Base-by-base conservation (phyloP, 2,329 filamentous ascomycete species). In the Colletotrichum agaves region DNA sequence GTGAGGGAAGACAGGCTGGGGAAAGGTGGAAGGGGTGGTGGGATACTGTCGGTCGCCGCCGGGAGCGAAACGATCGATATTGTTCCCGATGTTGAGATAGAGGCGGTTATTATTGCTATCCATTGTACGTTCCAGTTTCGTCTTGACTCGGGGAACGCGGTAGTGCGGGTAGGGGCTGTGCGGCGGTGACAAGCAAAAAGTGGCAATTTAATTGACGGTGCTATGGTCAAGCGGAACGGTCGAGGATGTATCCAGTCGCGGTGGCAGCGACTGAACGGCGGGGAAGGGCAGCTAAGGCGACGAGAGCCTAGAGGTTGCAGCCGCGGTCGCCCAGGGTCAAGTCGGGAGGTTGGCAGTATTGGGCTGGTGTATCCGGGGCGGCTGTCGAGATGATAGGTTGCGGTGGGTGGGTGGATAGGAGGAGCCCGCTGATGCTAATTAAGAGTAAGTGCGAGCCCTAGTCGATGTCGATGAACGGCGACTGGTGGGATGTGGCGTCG, bases 21-120 rank as follows among this genome's bases (percentile, higher is more conserved):
- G 95, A 77, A 98, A 98, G 67, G 94, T 97, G 72, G 95, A 98
- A 59, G 95, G 95, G 10, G 95, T 98, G 60, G 95, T 94, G 73
- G 91, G 92, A 84, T 93, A 94, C 72, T 89, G 84, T 77, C 91
- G 86, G 78, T 91, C 91, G 78, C 84, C 86, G 74, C 79, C 75
- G 63, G 87, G 80, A 69, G 84, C 83, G 67, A 89, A 86, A 74
- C 89, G 88, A 73, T 90, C 87, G 79, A 88, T 89, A 77, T 86
- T 87, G 79, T 87, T 90, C 76, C 84, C 85, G 73, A 90, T 88
- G 79, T 91, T 91, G 76, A 92, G 85, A 76, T 87, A 85, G 63
- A 91, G 84, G 66, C 87, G 86, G 71, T 88, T 87, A 75, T 89
- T 89, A 79, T 83, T 83, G 73, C 80, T 78, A 74, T 85, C 84